Evolutionary conservation across 257 asterid genomes (phyloP).

Genomic region (Penstemon barbatus): DNA sequence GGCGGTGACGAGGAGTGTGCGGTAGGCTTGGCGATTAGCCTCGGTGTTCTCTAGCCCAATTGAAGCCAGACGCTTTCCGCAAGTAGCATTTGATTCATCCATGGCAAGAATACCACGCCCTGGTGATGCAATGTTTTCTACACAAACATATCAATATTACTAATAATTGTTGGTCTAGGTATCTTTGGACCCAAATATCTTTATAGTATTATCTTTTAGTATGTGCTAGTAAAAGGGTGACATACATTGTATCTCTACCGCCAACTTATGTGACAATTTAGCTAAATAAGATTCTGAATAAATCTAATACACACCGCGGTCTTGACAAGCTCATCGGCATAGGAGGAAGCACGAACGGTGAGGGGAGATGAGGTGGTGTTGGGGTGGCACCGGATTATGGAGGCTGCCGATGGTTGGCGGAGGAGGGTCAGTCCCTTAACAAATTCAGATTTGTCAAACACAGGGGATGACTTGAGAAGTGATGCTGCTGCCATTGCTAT

Average conservation of each 20-base stretch:
- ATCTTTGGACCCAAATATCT: not conserved
- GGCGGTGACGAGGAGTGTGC: slow-evolving; percentile 74
- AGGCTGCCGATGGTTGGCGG: slow-evolving; percentile 61
- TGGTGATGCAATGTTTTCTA: slow-evolving; percentile 87
- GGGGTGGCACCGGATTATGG: slow-evolving; percentile 43
- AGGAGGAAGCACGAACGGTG: slow-evolving; percentile 70
- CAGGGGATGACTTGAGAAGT: slow-evolving; percentile 75
- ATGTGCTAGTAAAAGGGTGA: too few relatives aligned
- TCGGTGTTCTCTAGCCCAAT: slow-evolving; percentile 93
- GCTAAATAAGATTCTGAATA: not conserved
- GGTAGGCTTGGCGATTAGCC: slow-evolving; percentile 89
- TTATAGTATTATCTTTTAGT: too few relatives aligned
- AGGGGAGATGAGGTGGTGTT: slow-evolving; percentile 44
- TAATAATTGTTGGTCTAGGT: not conserved
- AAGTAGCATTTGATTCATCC: slow-evolving; percentile 93
- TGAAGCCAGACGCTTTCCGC: slow-evolving; percentile 87
- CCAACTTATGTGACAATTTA: not conserved
- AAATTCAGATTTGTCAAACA: slow-evolving; percentile 75
- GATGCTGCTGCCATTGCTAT: slow-evolving; percentile 82
- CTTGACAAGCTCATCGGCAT: slow-evolving; percentile 86
- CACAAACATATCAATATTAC: slow-evolving; percentile 19
- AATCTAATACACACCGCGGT: slow-evolving; percentile 59
- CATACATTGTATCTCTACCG: not conserved
- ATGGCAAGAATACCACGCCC: slow-evolving; percentile 91
- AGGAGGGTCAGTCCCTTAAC: slow-evolving; percentile 68